Evolutionary conservation across 306 rosid species (phyloP), one percentile per base, ranked within the genome.

Genomic region (Cicer pinnatifidum): DNA sequence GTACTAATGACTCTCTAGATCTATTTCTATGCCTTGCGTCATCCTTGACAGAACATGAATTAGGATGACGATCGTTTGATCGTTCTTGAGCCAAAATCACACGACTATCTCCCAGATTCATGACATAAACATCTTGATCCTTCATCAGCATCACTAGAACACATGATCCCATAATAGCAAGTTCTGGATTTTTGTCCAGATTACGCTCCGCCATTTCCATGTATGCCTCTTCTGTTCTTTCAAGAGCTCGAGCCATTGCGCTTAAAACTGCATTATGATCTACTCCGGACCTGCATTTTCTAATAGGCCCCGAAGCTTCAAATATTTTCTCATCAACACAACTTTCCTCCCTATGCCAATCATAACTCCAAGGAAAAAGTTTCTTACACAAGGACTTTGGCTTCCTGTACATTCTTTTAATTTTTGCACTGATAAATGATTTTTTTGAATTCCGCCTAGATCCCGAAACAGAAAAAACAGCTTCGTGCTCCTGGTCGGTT

Each of bases 71-170:
- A 78, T 85, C 89, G 73, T 82, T 78, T 59, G 87, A 88, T 57
- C 87, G 67, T 80, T 88, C 89, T 72, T 88, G 92, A 44, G 90
- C 92, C 82, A 88, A 77, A 63, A 88, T 80, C 15, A 51, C 88
- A 20, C 89, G 89, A 67, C 92, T 88, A 80, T 88, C 92, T 70
- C 92, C 89, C 35, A 88, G 80, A 78, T 88, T 88, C 92, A 88
- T 84, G 73, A 88, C 88, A 85, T 88, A 88, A 58, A 88, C 92
- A 85, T 88, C 92, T 78, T 88, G 88, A 80, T 85, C 92, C 78
- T 86, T 88, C 92, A 88, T 88, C 81, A 88, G 47, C 92, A 88
- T 86, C 75, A 88, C 92, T 75, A 88, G 73, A 75, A 88, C 89
- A 75, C 92, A 88, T 39, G 92, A 88, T 11, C 92, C 92, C 92